Conservation (phyloP, 257 asterid genomes). For the Leptodermis oblonga region DNA sequence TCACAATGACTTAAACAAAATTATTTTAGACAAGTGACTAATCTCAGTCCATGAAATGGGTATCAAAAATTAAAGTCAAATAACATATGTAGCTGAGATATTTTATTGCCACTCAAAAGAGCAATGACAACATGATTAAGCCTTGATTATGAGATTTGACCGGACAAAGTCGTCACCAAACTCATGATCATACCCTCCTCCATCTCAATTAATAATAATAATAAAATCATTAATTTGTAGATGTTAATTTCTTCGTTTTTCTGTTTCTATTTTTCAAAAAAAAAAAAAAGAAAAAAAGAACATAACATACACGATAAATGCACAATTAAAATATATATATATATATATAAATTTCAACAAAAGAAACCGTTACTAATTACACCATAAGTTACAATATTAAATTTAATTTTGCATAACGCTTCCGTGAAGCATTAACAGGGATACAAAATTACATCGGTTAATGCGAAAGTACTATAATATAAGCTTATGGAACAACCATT, state of each 20-base stretch:
- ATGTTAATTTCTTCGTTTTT: neutral
- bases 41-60: too few species aligned
- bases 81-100: constrained; percentile 4
- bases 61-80: too few species aligned
- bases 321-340: too few species aligned
- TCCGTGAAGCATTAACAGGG: neutral
- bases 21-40: too few species aligned
- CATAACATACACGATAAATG: too few species aligned
- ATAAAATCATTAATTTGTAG: neutral
- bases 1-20: too few species aligned
- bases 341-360: too few species aligned
- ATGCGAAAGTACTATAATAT: neutral
- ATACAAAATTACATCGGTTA: neutral
- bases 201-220: neutral
- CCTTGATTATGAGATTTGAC: neutral
- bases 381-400: neutral
- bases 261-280: too few species aligned
- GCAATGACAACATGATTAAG: neutral
- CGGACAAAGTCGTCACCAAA: constrained; percentile 11
- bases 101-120: neutral
- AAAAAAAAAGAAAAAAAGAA: too few species aligned
- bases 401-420: neutral
- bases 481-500: constrained; percentile 9
- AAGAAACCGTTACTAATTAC: neutral
- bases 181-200: neutral